Evolutionary conservation across 2,329 filamentous ascomycete genomes (phyloP), one percentile per base, ranked within the genome.

Genomic region (Knoxdaviesia proteae): DNA sequence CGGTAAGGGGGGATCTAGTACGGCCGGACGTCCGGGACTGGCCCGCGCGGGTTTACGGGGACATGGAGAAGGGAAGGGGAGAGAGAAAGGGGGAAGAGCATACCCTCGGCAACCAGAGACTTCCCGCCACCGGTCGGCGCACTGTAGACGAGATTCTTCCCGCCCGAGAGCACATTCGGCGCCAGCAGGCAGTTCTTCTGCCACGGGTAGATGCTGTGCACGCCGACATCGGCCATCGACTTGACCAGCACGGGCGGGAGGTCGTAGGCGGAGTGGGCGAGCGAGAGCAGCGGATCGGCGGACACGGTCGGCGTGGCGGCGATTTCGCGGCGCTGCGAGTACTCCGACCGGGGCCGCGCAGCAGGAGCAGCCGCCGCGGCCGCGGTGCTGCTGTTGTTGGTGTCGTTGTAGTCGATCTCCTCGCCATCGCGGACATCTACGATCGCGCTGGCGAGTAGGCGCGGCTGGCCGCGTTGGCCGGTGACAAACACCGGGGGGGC

Each of bases 121-220:
- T 86, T 84, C 10, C 81, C 81, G 36, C 80, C 80, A 5, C 80
- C 80, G 0, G 81, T 86, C 0, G 81, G 81, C 6, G 81, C 81
- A 38, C 76, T 81, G 53, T 86, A 87, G n/a, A 86, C 76, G 7
- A 87, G 62, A 50, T 83, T 84, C 47, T 67, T 72, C 41, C 71
- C 63, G 10, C 80, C 80, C 5, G 61, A 56, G 8, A 87, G 61
- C 11, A 84, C 63, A 0, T 79, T 77, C 4, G 71, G 73, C 0
- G 74, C 74, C 42, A 79, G 62, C 6, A 87, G 63, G 51, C 81
- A 87, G 45, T 76, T 74, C 41, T 79, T 79, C 56, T 86, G 81
- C 81, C 81, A 87, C 2, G 78, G 77, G 50, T 86, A 86, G 46
- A 86, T 86, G 48, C 68, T 70, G 36, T 64, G 69, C 44, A 87